Conservation (phyloP, 73 alveolate species). For the Paramecium caudatum region DNA sequence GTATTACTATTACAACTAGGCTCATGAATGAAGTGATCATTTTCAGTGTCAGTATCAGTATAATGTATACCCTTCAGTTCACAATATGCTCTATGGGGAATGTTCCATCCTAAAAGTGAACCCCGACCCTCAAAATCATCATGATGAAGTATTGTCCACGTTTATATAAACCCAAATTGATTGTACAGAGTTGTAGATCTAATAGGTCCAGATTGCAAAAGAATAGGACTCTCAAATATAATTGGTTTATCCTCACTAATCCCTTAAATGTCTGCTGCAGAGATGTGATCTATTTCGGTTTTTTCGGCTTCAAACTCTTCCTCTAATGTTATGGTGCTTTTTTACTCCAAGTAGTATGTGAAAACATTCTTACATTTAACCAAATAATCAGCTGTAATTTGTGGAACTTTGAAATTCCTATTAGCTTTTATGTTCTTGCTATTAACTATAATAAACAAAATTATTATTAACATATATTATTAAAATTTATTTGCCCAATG, state of each 20-base stretch:
- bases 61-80: not conserved
- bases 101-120: constrained; percentile 58
- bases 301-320: constrained; percentile 61
- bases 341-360: constrained; percentile 37
- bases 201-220: constrained; percentile 31
- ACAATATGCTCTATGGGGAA: constrained; percentile 65
- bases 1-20: constrained; percentile 9
- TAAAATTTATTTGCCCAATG: constrained; percentile 43
- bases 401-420: constrained; percentile 25
- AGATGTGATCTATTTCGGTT: constrained; percentile 65
- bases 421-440: constrained; percentile 1
- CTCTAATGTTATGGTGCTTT: not conserved
- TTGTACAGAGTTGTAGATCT: not conserved
- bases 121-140: constrained; percentile 61
- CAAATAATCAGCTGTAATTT: constrained; percentile 7
- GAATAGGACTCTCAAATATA: constrained; percentile 36
- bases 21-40: constrained; percentile 62
- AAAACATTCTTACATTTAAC: constrained; percentile 39
- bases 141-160: constrained; percentile 64
- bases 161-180: constrained; percentile 24
- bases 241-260: constrained; percentile 47
- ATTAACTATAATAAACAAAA: not conserved
- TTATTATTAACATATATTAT: constrained; percentile 20
- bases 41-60: not conserved
- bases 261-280: constrained; percentile 68